Evolutionary conservation across 1,139 yeast genomes (phyloP), one percentile per base, ranked within the genome.

Genomic region (Suhomyces kunorum): DNA sequence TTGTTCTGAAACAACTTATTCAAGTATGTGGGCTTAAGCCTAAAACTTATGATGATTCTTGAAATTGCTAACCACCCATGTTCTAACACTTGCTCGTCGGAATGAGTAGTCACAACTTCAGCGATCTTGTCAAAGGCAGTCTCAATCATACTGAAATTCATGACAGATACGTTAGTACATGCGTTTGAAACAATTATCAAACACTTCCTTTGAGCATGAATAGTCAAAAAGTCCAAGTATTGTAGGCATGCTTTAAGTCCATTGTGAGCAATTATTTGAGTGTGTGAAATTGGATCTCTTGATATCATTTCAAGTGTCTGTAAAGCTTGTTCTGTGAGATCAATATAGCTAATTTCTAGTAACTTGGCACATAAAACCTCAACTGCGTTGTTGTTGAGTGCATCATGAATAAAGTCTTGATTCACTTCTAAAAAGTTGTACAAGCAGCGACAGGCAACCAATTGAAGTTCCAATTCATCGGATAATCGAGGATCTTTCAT

Each of bases 301-400:
- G 89, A 80, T 9, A 85, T 77, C 63, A 80, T 71, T 57, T 84
- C 90, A 40, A 85, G 64, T 0, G 94, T 82, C 50, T 84, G 90
- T 32, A 92, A 65, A 0, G 92, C 90, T 60, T 90, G 97, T 58
- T 92, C 98, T 0, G 97, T 95, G 43, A 92, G 69, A 59, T 92
- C 98, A 40, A 92, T 90, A 58, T 80, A 89, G 43, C 81, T 80
- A 14, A 90, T 84, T 50, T 88, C 95, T 48, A 78, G 59, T 32
- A 92, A 63, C 51, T 86, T 86, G 9, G 72, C 68, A 50, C 87
- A 80, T 30, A 92, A 66, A 0, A 78, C 80, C 29, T 80, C 82
- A 9, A 89, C 76, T 1, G 85, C 86, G 33, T 85, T 82, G 19
- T 79, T 79, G 31, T 76, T 72, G 6, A 87, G 82, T 5, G 89